phyloP scores from a whole-genome alignment of 768 basidiomycete genomes.

The Mycena leptocephala region DNA sequence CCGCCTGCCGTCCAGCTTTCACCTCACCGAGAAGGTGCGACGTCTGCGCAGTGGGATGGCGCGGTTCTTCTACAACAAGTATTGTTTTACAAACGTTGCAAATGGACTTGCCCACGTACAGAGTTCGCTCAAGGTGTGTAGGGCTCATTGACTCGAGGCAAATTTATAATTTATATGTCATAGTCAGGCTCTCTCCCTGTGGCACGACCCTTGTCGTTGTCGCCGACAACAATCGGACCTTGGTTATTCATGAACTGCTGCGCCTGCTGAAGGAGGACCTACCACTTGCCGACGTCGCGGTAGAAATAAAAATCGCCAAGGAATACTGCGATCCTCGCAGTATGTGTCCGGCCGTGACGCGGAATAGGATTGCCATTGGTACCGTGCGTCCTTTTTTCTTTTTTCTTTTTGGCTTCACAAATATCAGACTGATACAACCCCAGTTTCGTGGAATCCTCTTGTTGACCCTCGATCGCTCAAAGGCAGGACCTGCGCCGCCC shows the following conservation, averaged over 20 bases:
- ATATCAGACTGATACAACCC: no score
- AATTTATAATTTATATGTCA: background rate
- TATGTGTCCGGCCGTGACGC: background rate
- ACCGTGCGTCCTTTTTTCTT: background rate
- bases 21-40: background rate
- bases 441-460: slow-evolving; percentile 1
- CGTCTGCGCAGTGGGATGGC: background rate
- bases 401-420: no score
- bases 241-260: background rate
- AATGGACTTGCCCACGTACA: background rate
- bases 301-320: background rate
- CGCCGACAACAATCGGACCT: background rate
- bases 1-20: background rate
- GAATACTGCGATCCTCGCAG: background rate
- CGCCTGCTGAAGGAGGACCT: background rate
- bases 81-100: background rate
- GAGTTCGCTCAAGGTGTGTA: background rate
- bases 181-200: slow-evolving; percentile 8
- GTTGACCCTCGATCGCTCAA: background rate
- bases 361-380: background rate
- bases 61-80: background rate
- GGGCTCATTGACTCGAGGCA: no score
- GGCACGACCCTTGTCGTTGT: slow-evolving; percentile 1
- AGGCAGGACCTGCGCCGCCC: background rate
- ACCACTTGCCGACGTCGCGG: background rate